These are phyloP conservation scores for Naganishia vishniacii DNA, from an alignment of 768 basidiomycete species.

Conservation along the genomic window DNA sequence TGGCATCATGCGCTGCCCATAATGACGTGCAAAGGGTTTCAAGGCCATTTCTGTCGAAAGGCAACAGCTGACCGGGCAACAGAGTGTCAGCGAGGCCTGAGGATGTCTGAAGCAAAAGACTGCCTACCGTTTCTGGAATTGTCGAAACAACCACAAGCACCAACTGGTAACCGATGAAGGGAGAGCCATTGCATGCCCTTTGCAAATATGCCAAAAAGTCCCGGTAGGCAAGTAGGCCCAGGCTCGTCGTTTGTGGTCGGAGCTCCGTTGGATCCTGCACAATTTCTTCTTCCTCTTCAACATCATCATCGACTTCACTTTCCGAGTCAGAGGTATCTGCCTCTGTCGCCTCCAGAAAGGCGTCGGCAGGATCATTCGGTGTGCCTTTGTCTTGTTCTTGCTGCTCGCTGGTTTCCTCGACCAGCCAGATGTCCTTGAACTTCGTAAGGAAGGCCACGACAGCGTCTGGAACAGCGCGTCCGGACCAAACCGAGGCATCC, in stretches of 20 bases:
- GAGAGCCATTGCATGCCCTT: slow-evolving; percentile 26
- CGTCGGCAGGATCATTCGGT: slow-evolving; percentile 34
- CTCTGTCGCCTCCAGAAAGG: slow-evolving; percentile 47
- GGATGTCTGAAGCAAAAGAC: not conserved
- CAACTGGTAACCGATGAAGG: slow-evolving; percentile 59
- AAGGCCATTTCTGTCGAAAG: slow-evolving; percentile 47
- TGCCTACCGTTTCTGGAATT: slow-evolving; percentile 60
- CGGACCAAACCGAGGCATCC: slow-evolving; percentile 61
- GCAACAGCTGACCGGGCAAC: slow-evolving; percentile 36
- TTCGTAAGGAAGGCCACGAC: slow-evolving; percentile 50
- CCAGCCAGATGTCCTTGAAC: slow-evolving; percentile 62
- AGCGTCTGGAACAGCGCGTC: slow-evolving; percentile 20
- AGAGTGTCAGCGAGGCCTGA: not conserved
- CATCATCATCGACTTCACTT: too few relatives aligned
- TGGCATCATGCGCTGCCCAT: slow-evolving; percentile 73
- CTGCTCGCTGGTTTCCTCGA: slow-evolving; percentile 39
- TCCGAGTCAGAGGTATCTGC: slow-evolving; percentile 51
- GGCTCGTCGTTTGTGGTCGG: slow-evolving; percentile 40
- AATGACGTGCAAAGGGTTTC: slow-evolving; percentile 64
- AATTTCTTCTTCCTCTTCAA: slow-evolving; percentile 37
- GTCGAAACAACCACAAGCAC: slow-evolving; percentile 76
- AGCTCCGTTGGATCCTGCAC: slow-evolving; percentile 10
- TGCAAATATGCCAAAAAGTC: slow-evolving; percentile 73
- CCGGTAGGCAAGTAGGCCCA: slow-evolving; percentile 53
- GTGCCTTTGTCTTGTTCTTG: slow-evolving; percentile 31